phyloP scores from a whole-genome alignment of 2,329 filamentous ascomycete species.

The Fusarium dlaminii region DNA sequence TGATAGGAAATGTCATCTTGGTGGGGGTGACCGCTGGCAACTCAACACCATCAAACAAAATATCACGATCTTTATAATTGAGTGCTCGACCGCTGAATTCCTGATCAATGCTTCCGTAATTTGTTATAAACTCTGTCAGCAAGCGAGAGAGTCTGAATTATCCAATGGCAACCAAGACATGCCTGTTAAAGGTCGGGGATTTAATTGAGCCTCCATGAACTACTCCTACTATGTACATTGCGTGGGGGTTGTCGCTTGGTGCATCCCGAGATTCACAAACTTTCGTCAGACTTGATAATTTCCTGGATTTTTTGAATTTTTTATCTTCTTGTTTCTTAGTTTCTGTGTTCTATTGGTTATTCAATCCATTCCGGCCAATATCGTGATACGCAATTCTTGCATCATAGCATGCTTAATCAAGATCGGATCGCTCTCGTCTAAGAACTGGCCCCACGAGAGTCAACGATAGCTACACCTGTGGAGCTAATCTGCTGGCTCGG shows the following conservation, averaged over 20 bases:
- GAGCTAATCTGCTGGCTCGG: not conserved
- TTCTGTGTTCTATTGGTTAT: not conserved
- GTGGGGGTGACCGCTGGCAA: not conserved
- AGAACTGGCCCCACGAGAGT: not conserved
- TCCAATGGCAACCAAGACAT: not conserved
- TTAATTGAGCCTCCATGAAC: not conserved
- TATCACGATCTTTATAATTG: constrained; percentile 2
- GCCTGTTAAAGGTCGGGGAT: not conserved
- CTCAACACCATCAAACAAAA: constrained; percentile 10
- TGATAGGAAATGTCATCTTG: not conserved
- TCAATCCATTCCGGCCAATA: not conserved
- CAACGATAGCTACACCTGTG: constrained; percentile 11
- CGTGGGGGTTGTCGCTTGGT: not conserved
- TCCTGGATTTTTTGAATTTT: not conserved
- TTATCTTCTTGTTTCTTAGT: not conserved
- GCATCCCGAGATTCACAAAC: not conserved
- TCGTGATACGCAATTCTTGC: not conserved
- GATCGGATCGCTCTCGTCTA: not conserved
- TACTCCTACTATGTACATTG: not conserved
- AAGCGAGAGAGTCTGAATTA: not conserved
- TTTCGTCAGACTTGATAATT: not conserved
- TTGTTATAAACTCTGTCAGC: not conserved
- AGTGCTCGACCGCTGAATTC: not conserved
- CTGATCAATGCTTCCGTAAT: not conserved
- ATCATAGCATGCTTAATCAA: constrained; percentile 1